A percentile compares a stretch with the other conserved stretches of the same genome.
These are phyloP conservation scores for Salinomyces thailandicus DNA, from an alignment of 2,329 filamentous ascomycete genomes.

Conservation along the genomic window DNA sequence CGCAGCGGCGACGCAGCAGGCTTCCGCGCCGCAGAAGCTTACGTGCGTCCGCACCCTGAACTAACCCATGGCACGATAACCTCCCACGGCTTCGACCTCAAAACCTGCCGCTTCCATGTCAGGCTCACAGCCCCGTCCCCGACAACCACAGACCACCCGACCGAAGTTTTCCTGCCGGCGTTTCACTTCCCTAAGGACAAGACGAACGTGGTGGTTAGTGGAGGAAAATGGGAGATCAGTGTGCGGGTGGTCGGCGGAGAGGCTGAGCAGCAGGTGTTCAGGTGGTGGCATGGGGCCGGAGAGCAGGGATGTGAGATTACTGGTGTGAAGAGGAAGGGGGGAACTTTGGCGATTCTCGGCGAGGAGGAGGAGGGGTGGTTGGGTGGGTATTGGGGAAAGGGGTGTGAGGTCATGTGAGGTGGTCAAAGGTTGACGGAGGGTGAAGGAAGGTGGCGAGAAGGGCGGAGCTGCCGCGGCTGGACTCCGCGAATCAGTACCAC, in stretches of 20 bases:
- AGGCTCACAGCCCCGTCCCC: constrained; percentile 52
- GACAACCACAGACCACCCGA: constrained; percentile 57
- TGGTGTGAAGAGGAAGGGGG: constrained; percentile 54
- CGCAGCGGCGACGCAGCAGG: constrained; percentile 58
- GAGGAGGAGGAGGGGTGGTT: constrained; percentile 68
- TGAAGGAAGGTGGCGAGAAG: no score
- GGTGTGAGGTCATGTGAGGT: constrained; percentile 37
- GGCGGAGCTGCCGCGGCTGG: no score
- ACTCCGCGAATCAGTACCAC: no score
- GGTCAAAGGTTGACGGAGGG: no score
- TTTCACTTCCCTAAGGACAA: constrained; percentile 78
- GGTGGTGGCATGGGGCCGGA: constrained; percentile 88
- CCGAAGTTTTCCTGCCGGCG: constrained; percentile 75
- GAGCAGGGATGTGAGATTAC: constrained; percentile 69
- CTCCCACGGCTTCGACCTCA: constrained; percentile 71
- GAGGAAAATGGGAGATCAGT: constrained; percentile 82
- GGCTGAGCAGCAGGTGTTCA: constrained; percentile 57
- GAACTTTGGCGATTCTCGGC: constrained; percentile 25
- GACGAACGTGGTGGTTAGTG: constrained; percentile 63
- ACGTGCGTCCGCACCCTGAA: constrained; percentile 74
- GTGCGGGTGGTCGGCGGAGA: constrained; percentile 53
- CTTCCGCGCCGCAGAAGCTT: constrained; percentile 85
- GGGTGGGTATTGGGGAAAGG: constrained; percentile 45
- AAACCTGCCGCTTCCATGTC: constrained; percentile 65
- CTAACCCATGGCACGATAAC: constrained; percentile 60